These are phyloP conservation scores for Coleophoma cylindrospora DNA, from an alignment of 2,329 filamentous ascomycete species.

Conservation along the genomic window DNA sequence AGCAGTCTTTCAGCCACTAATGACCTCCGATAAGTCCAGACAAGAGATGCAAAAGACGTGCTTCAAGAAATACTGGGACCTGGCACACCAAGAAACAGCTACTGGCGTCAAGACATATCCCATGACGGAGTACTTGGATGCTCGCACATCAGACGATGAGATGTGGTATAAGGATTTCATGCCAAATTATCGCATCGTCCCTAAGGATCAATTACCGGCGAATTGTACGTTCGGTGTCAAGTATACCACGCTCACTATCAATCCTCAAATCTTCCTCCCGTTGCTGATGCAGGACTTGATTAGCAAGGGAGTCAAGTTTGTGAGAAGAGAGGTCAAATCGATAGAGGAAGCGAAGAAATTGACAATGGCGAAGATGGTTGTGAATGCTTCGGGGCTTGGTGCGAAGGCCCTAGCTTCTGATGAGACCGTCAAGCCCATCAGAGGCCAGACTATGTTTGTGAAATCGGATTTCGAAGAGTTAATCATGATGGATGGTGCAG, in stretches of 20 bases:
- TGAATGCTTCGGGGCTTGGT: slow-evolving; percentile 2
- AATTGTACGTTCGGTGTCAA: background rate
- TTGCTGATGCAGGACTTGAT: background rate
- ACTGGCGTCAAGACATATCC: slow-evolving; percentile 1
- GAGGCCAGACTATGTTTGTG: slow-evolving; percentile 4
- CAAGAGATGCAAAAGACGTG: slow-evolving; percentile 1
- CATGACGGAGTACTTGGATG: slow-evolving; percentile 1
- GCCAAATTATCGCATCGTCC: background rate
- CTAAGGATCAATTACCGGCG: background rate
- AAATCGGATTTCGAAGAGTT: background rate
- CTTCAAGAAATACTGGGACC: slow-evolving; percentile 1
- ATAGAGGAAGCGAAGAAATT: background rate
- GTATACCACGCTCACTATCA: slow-evolving; percentile 2
- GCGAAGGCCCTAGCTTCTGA: background rate
- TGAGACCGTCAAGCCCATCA: background rate
- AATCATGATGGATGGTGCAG: slow-evolving; percentile 1
- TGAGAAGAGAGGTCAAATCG: background rate
- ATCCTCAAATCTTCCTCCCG: background rate
- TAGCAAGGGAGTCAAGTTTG: slow-evolving; percentile 1
- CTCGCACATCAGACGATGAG: background rate
- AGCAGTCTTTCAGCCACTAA: slow-evolving; percentile 2
- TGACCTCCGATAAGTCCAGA: background rate
- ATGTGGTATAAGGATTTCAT: background rate
- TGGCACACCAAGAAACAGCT: background rate
- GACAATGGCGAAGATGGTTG: background rate